Evolutionary conservation across 202 grass and related monocot genomes (phyloP), one percentile per base, ranked within the genome.

Genomic region (Digitaria exilis): DNA sequence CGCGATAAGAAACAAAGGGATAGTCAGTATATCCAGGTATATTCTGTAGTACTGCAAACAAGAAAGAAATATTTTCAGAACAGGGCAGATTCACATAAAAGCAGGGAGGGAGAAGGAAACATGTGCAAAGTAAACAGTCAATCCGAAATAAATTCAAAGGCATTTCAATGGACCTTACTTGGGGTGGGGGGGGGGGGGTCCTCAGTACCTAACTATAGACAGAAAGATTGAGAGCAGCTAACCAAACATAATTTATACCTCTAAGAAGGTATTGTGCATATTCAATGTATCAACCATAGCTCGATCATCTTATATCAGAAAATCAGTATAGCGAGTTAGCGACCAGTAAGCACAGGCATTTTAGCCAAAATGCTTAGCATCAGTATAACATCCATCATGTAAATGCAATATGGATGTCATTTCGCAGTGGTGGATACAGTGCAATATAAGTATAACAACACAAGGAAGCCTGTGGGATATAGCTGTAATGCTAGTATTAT

Each of bases 1-100:
- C 56, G 72, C 90, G 25, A 90, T 84, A 71, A 98, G 37, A 88
- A 98, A 90, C 48, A 98, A 90, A 62, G 96, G 96, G 55, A 95
- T 81, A 43, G 89, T 18, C 64, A 98, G 73, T 61, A 93, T 65
- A 50, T 95, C 84, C 45, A 93, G 87, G 87, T 98, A 98, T 84
- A 91, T 49, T 86, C 86, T 98, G 88, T 95, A 95, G 68, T 93
- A 95, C 92, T 98, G 92, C 82, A 91, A 83, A 71, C 50, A 71
- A 28, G 62, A 84, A 77, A 71, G 11, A 45, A 83, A 78, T 63
- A 57, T 16, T 52, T 58, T 93, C 71, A 88, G 57, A 34, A 75
- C 19, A 86, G 8, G 60, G 31, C 11, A 76, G 73, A 76, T 86
- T 62, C 26, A 77, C 45, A 79, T 80, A 82, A 50, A 39, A 58